Percentiles rank a stretch among this genome's conserved stretches.
Evolutionary conservation across 768 basidiomycete genomes (phyloP).

Genomic region (Tricholoma bakamatsutake): DNA sequence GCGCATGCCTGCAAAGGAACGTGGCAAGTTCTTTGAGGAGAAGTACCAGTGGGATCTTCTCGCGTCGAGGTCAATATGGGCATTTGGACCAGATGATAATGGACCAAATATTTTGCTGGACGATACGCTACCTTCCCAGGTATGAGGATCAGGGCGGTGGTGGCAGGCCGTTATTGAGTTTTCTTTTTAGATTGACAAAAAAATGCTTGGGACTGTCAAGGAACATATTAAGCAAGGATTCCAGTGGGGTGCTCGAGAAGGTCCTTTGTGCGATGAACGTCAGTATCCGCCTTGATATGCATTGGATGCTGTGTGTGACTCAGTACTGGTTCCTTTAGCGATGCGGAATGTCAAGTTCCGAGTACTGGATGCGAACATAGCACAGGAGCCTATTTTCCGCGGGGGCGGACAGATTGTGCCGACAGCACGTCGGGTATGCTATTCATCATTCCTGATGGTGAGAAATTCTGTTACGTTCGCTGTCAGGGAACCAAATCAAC

Average conservation of each 20-base stretch:
- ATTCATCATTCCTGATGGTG: slow-evolving; percentile 98
- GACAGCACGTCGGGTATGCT: slow-evolving; percentile 97
- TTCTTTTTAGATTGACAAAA: slow-evolving; percentile 77
- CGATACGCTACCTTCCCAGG: slow-evolving; percentile 93
- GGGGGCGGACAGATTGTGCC: slow-evolving; percentile 99
- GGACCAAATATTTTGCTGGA: slow-evolving; percentile 93
- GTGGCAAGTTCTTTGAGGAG: slow-evolving; percentile 93
- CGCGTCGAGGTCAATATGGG: slow-evolving; percentile 98
- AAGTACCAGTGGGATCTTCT: slow-evolving; percentile 98
- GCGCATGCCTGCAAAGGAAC: slow-evolving; percentile 91
- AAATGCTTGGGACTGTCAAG: slow-evolving; percentile 79
- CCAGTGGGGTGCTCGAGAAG: slow-evolving; percentile 98
- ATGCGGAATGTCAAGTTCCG: slow-evolving; percentile 99
- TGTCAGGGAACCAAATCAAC: slow-evolving; percentile 2
- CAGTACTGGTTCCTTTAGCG: slow-evolving; percentile 41
- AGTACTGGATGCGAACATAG: slow-evolving; percentile 85
- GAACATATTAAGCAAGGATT: slow-evolving; percentile 98
- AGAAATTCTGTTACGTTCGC: slow-evolving; percentile 21
- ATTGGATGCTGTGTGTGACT: neutral
- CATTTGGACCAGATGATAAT: slow-evolving; percentile 95
- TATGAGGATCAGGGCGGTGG: slow-evolving; percentile 21
- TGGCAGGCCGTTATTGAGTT: neutral
- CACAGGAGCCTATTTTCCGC: slow-evolving; percentile 94
- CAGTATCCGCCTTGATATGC: slow-evolving; percentile 33
- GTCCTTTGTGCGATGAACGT: slow-evolving; percentile 98